A percentile compares a stretch with the other conserved stretches of the same genome.
Conservation (phyloP, 805 yeast species). For the Pichia nanzhaoensis region DNA sequence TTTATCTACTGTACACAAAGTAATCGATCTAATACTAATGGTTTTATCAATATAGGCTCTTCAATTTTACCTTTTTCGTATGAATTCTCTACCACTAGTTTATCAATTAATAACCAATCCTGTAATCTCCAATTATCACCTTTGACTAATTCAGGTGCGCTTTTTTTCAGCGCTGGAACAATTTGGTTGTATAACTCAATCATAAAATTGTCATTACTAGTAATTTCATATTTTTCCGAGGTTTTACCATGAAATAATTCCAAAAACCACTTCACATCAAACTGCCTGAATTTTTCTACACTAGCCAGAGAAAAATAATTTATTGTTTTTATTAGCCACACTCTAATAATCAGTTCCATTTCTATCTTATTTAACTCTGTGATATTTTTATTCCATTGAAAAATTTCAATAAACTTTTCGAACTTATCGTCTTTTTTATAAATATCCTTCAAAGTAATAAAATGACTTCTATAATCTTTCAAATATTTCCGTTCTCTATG, state of each 20-base stretch:
- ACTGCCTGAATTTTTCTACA: not conserved
- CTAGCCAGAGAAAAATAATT: slow-evolving; percentile 5
- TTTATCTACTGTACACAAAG: too few relatives aligned
- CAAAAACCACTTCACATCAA: slow-evolving; percentile 14
- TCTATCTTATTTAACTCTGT: slow-evolving; percentile 15
- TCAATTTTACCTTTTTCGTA: slow-evolving; percentile 24
- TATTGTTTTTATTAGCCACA: slow-evolving; percentile 19
- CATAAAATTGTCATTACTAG: slow-evolving; percentile 8
- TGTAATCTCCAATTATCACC: slow-evolving; percentile 18
- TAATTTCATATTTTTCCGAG: not conserved
- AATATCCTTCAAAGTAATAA: slow-evolving; percentile 24
- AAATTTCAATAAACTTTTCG: slow-evolving; percentile 9
- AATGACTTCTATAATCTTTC: slow-evolving; percentile 22
- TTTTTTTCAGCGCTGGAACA: not conserved
- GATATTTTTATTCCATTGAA: slow-evolving; percentile 5
- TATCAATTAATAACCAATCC: slow-evolving; percentile 14
- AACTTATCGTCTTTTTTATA: slow-evolving; percentile 18
- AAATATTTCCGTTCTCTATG: slow-evolving; percentile 36
- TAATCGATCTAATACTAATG: slow-evolving; percentile 7
- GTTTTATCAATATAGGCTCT: slow-evolving; percentile 22
- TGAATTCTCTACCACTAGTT: slow-evolving; percentile 14
- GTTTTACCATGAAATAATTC: slow-evolving; percentile 11
- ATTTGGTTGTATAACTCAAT: slow-evolving; percentile 9
- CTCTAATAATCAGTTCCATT: slow-evolving; percentile 18
- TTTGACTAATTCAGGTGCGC: not conserved